Base-by-base conservation (phyloP, 331 rosid species). In the Stylosanthes scabra region DNA sequence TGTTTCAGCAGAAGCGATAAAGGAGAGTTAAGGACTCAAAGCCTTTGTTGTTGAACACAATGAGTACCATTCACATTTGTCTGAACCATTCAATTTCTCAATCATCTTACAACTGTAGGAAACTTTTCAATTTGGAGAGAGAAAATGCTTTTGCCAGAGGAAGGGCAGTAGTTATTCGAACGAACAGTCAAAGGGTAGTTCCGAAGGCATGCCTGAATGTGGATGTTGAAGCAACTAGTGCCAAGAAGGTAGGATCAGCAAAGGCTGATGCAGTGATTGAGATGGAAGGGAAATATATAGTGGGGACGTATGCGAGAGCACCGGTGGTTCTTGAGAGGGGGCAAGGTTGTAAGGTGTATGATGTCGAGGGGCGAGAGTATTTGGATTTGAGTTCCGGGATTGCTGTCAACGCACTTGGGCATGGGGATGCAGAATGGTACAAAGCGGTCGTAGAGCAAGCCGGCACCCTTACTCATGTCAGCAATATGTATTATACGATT, bases 401-500 rank as follows among this genome's bases (percentile, higher is more conserved):
- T 63, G 99, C 91, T 3, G 97, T 94, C 14, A 91, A 91, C 61
- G 87, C 93, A 9, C 89, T 94, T 0, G 97, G 97, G 2, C 88
- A 91, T 54, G 91, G 84, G 4, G 98, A 94, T 74, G 80, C 70
- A 31, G 96, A 94, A 41, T 89, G 95, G 96, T 74, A 91, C 57
- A 78, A 51, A 78, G 96, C 97, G 11, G 85, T 94, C 13, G 58
- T 65, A 0, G 89, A 89, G n/a, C 97, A 94, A 76, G 97, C 97
- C 47, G 65, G 25, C 20, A 63, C 65, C 1, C 95, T 94, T 54
- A 71, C 91, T 70, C 97, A 94, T 64, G 94, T 88, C 85, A 89
- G 97, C 93, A 94, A 91, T 72, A 25, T 89, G 52, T 91, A 75
- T 75, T 74, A 89, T 79, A 71, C 98, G 12, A 37, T 83, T 50